phyloP scores from a whole-genome alignment of 441 rosid species.

The Euphorbia corollata region DNA sequence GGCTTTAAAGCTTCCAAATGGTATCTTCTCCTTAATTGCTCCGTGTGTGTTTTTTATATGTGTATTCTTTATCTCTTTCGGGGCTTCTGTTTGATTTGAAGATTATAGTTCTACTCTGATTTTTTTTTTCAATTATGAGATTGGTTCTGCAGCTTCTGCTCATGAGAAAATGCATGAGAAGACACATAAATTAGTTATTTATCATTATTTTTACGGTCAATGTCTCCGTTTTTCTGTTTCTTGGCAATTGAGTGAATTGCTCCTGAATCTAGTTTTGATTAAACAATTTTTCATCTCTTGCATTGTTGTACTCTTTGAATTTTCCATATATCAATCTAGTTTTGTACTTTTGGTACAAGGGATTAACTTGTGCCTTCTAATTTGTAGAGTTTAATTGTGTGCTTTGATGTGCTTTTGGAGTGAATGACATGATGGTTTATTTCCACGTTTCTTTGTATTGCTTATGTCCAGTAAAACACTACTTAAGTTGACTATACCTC shows the following conservation, averaged over 20 bases:
- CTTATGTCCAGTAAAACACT: slow-evolving; percentile 68
- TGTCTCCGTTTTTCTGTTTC: not conserved
- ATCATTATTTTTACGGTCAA: not conserved
- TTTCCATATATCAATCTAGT: not conserved
- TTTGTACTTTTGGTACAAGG: not conserved
- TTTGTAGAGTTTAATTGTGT: not conserved
- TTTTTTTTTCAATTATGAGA: not conserved
- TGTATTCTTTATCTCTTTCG: not conserved
- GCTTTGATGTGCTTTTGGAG: not conserved
- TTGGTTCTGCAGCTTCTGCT: slow-evolving; percentile 3
- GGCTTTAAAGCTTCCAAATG: slow-evolving; percentile 92
- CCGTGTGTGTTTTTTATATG: not conserved
- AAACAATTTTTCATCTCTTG: not conserved
- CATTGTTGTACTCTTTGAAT: not conserved
- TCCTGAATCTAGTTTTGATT: not conserved
- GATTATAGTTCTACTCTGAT: not conserved
- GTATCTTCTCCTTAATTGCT: slow-evolving; percentile 23
- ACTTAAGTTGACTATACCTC: slow-evolving; percentile 74
- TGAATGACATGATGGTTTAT: not conserved
- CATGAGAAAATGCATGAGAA: slow-evolving; percentile 5
- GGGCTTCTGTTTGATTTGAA: not conserved
- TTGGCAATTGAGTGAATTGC: not conserved
- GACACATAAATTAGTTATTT: not conserved
- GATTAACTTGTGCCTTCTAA: not conserved
- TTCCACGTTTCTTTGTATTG: not conserved